Percentiles rank a stretch among this genome's conserved stretches.
phyloP scores from a whole-genome alignment of 179 eudicot genomes.

The Carnegiea gigantea region DNA sequence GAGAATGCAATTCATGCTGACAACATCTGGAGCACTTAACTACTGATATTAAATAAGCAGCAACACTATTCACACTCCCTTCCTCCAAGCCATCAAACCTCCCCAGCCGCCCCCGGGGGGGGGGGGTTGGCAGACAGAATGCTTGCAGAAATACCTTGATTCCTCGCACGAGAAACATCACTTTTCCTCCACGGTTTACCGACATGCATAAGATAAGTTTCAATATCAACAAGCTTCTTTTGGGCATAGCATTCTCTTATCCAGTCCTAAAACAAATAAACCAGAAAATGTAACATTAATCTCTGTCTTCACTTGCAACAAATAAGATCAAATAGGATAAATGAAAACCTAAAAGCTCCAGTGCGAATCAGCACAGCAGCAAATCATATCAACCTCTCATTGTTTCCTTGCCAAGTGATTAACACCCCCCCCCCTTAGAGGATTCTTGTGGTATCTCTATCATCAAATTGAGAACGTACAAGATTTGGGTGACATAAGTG shows the following conservation, averaged over 20 bases:
- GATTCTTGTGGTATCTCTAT: no score
- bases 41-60: background rate
- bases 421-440: no score
- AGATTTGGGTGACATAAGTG: no score
- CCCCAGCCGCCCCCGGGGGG: background rate
- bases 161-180: slow-evolving; percentile 34
- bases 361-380: background rate
- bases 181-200: slow-evolving; percentile 90
- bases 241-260: slow-evolving; percentile 70
- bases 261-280: slow-evolving; percentile 64
- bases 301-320: slow-evolving; percentile 3
- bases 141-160: slow-evolving; percentile 48
- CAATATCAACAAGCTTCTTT: slow-evolving; percentile 88
- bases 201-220: slow-evolving; percentile 74
- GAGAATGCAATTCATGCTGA: no score
- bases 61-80: background rate
- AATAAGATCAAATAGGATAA: slow-evolving; percentile 1
- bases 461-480: no score
- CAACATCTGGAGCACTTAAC: no score
- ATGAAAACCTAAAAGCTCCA: background rate
- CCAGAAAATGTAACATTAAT: slow-evolving; percentile 26
- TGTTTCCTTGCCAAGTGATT: no score
- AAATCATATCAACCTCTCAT: no score
- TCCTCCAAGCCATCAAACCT: background rate
- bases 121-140: background rate